phyloP scores from a whole-genome alignment of 345 rosid genomes.

The Mercurialis annua region DNA sequence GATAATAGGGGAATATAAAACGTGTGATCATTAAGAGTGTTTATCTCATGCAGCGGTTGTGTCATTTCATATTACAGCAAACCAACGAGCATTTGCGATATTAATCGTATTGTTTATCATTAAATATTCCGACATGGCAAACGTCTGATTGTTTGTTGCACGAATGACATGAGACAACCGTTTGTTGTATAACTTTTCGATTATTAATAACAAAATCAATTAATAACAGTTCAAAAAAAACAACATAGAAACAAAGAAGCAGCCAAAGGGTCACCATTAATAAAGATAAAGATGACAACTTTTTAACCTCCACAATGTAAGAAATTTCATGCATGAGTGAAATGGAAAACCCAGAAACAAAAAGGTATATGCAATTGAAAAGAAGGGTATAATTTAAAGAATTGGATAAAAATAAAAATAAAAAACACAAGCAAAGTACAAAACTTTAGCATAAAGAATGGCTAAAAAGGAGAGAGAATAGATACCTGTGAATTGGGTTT shows the following conservation, averaged over 20 bases:
- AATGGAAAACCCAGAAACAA: background rate
- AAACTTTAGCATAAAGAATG: background rate
- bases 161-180: too few species aligned
- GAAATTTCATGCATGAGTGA: too few species aligned
- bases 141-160: too few species aligned
- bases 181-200: too few species aligned
- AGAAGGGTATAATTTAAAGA: background rate
- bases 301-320: too few species aligned
- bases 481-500: constrained; percentile 1
- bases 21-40: too few species aligned
- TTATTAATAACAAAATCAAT: background rate
- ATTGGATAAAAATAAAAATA: too few species aligned
- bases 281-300: background rate
- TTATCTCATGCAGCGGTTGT: too few species aligned
- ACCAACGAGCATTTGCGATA: too few species aligned
- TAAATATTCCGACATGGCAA: too few species aligned
- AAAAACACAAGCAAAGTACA: background rate
- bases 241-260: background rate
- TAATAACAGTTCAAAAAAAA: background rate
- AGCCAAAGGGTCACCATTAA: background rate
- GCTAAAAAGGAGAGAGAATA: background rate
- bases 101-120: too few species aligned
- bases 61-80: too few species aligned
- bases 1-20: background rate
- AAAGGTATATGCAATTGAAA: background rate